Base-by-base conservation (phyloP, 2,329 filamentous ascomycete species). In the Tolypocladium amazonense region DNA sequence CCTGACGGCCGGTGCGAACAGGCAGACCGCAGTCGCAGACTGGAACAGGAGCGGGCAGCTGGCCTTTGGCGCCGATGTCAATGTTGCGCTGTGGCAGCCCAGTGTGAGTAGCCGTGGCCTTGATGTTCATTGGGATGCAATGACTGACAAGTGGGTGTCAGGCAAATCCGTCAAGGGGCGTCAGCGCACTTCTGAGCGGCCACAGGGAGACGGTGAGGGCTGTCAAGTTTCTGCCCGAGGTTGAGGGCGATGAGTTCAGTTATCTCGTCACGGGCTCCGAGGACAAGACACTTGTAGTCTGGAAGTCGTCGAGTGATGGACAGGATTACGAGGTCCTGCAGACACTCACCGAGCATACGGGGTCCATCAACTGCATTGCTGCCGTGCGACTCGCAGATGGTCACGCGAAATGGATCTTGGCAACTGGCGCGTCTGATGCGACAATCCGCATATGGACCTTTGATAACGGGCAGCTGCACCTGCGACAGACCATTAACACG, bases 11-110 rank as follows among this genome's bases (percentile, higher is more conserved):
- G 94, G 94, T 62, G 93, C 91, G 55, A 99, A 97, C 73, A 83
- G 93, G 67, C 90, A 97, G 68, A 89, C 93, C 23, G 87, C 88
- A 20, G 89, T 91, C 35, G 92, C 93, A 35, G 93, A 97, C 76
- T 99, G 94, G 94, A 86, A 89, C 70, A 70, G 75, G 25, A 76
- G 81, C 63, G 89, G 88, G 12, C 71, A 92, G 53, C 79, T 99
- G 58, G 94, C 92, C 37, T 99, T 90, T 76, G 94, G 94, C 38
- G 88, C 92, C 11, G 90, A 95, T 73, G 86, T 87, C 66, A 94
- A 94, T 75, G 82, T 99, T 66, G 93, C 92, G 52, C 71, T 97
- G 47, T 99, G 94, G 94, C 80, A 86, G 70, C 92, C 92, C 59
- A 74, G 81, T 71, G 90, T 92, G 79, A 74, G 86, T 76, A 61